Evolutionary conservation across 495 filamentous ascomycete genomes (phyloP), one percentile per base, ranked within the genome.

Genomic region (Podospora pseudocomata): DNA sequence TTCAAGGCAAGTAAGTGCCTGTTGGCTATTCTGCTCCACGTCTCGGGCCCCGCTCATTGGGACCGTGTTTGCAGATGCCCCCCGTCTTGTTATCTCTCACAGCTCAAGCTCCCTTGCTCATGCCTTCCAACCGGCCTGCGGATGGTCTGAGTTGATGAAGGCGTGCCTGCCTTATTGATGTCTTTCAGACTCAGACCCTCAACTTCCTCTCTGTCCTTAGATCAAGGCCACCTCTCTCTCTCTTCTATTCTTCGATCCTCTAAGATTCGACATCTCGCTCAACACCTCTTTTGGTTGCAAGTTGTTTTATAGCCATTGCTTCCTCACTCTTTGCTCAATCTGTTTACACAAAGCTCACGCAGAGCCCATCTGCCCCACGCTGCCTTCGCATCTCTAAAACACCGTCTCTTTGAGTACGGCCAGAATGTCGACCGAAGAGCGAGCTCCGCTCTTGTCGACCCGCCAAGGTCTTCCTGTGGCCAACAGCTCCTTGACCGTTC

Each of bases 371-470:
- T 49, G 13, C 39, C 39, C 9, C 39, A 49, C 39, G 39, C 15
- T 13, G 39, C 39, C 7, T 49, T 49, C 39, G 39, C 39, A 49
- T 49, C 39, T 49, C 39, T 49, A 16, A 49, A 49, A 49, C 39
- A 49, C 39, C 39, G 39, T 13, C 39, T 49, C 39, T 49, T 49
- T 16, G 39, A 49, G 39, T 49, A 49, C 39, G 15, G 6, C 5
- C 20, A 58, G 26, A 53, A 70, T 70, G 63, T 58, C 63, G 1
- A 3, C 26, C 16, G 23, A 69, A 30, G 28, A 64, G 32, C 65
- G 58, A n/a, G 65, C 65, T 19, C 71, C 71, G 27, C 68, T 68
- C 44, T 28, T 70, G 44, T 20, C 19, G 27, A 68, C 67, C 44
- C 27, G 60, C 23, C 57, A 64, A 19, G 64, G 26, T 18, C 61